A percentile compares a stretch with the other conserved stretches of the same genome.
phyloP scores from a whole-genome alignment of 2,329 filamentous ascomycete species.

The Monosporascus sp. region DNA sequence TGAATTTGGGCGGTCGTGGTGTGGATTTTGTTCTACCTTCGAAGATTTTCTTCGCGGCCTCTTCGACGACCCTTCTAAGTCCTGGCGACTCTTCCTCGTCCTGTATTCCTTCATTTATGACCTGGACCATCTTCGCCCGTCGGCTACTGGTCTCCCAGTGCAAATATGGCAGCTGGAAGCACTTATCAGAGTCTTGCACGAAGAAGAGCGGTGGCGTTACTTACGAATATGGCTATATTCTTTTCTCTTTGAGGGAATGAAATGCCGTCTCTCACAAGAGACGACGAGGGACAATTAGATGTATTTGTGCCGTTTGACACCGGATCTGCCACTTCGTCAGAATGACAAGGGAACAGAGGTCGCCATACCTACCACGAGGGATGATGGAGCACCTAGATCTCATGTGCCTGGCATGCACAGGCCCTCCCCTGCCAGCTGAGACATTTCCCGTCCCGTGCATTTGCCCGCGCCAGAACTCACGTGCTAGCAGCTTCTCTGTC shows the following conservation, averaged over 20 bases:
- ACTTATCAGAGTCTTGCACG: background rate
- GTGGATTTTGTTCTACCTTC: background rate
- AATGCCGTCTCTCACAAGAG: background rate
- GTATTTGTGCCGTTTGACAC: background rate
- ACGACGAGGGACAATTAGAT: background rate
- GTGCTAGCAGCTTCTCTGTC: slow-evolving; percentile 2
- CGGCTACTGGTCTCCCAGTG: slow-evolving; percentile 36
- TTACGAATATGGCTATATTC: slow-evolving; percentile 20
- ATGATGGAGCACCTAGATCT: slow-evolving; percentile 2
- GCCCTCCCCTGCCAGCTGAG: background rate
- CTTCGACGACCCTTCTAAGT: background rate
- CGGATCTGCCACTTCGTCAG: background rate
- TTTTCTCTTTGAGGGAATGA: background rate
- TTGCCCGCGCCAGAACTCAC: slow-evolving; percentile 6
- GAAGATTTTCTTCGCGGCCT: background rate
- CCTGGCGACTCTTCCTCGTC: background rate
- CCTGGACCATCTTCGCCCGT: slow-evolving; percentile 14
- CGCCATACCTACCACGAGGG: slow-evolving; percentile 2
- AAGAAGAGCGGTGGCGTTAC: background rate
- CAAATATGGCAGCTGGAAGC: slow-evolving; percentile 31
- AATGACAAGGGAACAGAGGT: no score
- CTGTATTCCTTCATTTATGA: slow-evolving; percentile 12
- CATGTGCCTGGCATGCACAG: slow-evolving; percentile 9
- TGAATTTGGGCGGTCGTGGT: background rate
- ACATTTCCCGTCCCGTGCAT: slow-evolving; percentile 2